A percentile compares a stretch with the other conserved stretches of the same genome.
Evolutionary conservation across 163 green algal genomes (phyloP).

Genomic region (Chlamydomonas reinhardtii): DNA sequence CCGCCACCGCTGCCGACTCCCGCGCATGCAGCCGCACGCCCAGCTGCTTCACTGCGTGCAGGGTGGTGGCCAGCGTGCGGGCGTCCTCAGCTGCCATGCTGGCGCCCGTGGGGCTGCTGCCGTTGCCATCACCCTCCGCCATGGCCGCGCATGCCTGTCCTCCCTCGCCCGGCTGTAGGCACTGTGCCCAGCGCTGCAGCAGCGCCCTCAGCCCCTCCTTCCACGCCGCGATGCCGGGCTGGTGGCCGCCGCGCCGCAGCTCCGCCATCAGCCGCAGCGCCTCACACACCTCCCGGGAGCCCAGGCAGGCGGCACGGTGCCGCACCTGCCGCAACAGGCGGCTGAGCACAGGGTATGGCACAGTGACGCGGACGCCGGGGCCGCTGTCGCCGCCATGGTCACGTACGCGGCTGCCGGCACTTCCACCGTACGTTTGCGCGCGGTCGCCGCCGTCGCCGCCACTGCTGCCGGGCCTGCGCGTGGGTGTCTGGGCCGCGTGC

Average conservation of each 20-base stretch:
- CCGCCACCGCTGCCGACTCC: constrained; percentile 1
- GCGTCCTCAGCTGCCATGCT: neutral
- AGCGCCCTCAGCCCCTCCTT: constrained; percentile 38
- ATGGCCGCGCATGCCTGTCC: neutral
- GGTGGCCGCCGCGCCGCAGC: neutral
- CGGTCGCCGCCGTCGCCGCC: no score
- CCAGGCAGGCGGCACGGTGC: neutral
- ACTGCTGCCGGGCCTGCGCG: no score
- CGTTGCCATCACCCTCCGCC: neutral
- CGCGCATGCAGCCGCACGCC: neutral
- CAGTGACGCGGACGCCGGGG: no score
- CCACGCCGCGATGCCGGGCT: neutral
- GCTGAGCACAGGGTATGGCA: neutral
- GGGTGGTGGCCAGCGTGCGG: constrained; percentile 9
- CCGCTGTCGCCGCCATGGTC: no score
- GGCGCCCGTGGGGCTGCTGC: no score
- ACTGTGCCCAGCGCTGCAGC: constrained; percentile 26
- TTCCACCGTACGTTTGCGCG: no score
- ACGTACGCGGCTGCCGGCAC: no score
- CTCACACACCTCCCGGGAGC: constrained; percentile 24
- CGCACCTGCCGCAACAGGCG: constrained; percentile 20
- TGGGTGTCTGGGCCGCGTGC: neutral
- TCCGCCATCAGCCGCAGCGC: constrained; percentile 19
- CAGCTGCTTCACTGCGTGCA: constrained; percentile 14
- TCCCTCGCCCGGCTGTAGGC: neutral